phyloP scores from a whole-genome alignment of 768 basidiomycete genomes.

The Lactarius sp. region DNA sequence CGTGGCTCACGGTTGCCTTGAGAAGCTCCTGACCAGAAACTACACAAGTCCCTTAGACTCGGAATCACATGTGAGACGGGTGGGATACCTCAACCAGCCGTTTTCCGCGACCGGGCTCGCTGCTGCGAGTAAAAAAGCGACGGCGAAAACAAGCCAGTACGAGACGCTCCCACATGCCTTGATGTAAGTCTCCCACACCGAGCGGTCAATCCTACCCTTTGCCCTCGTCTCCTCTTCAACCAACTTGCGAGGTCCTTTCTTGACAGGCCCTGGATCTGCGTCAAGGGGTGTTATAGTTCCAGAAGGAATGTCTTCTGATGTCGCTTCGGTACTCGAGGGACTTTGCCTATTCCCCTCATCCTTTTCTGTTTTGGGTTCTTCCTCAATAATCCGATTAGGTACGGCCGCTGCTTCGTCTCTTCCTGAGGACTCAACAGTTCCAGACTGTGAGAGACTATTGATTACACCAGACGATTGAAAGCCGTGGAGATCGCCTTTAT shows the following conservation, averaged over 20 bases:
- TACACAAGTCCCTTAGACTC: conserved; percentile 12
- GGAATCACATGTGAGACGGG: conserved; percentile 10
- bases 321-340: conserved; percentile 9
- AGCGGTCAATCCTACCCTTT: conserved; percentile 42
- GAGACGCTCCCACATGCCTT: conserved; percentile 35
- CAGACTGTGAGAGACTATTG: conserved; percentile 59
- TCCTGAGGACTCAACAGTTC: conserved; percentile 30
- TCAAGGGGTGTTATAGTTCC: conserved; percentile 36
- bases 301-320: conserved; percentile 43
- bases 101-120: conserved; percentile 44
- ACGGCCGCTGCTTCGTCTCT: conserved; percentile 38
- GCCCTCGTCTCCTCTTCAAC: conserved; percentile 61
- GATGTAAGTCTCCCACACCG: conserved; percentile 46
- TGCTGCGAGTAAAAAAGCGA: conserved; percentile 36
- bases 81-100: conserved; percentile 37
- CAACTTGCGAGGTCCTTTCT: conserved; percentile 71
- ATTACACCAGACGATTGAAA: conserved; percentile 70
- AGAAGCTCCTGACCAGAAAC: conserved; percentile 39
- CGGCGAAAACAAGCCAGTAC: conserved; percentile 39
- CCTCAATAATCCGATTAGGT: conserved; percentile 31
- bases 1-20: conserved; percentile 26
- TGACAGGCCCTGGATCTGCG: conserved; percentile 29
- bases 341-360: conserved; percentile 35
- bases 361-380: conserved; percentile 10
- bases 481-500: conserved; percentile 57